Evolutionary conservation across 352 stramenopile genomes (phyloP).

Genomic region (Phytophthora cajani): DNA sequence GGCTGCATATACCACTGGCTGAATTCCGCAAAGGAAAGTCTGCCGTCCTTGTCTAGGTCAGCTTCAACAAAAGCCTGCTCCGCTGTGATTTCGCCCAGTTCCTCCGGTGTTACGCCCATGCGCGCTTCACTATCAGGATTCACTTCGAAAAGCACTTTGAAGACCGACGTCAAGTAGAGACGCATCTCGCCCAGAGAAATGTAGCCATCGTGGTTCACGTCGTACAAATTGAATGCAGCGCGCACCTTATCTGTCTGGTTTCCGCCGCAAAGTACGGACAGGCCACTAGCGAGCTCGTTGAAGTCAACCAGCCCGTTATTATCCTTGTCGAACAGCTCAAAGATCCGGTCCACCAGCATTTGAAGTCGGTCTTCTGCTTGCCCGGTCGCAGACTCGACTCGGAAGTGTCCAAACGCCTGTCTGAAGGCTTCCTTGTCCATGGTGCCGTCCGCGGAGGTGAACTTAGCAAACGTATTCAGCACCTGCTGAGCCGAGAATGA

Average conservation of each 20-base stretch:
- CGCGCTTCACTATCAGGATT: constrained; percentile 64
- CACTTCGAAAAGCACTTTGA: constrained; percentile 89
- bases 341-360: constrained; percentile 78
- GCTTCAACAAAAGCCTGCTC: constrained; percentile 86
- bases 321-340: constrained; percentile 85
- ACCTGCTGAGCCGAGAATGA: constrained; percentile 78
- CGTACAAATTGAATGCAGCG: constrained; percentile 88
- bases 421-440: constrained; percentile 75
- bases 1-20: constrained; percentile 78
- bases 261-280: constrained; percentile 83
- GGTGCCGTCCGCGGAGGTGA: constrained; percentile 66
- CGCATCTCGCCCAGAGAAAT: constrained; percentile 89
- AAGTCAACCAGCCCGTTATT: constrained; percentile 83
- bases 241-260: constrained; percentile 76
- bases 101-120: constrained; percentile 74
- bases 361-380: constrained; percentile 49
- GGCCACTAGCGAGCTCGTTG: constrained; percentile 76
- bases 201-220: constrained; percentile 87
- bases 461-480: constrained; percentile 79
- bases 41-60: constrained; percentile 77
- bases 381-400: constrained; percentile 24
- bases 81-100: constrained; percentile 76
- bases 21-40: constrained; percentile 87
- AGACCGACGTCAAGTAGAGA: constrained; percentile 84
- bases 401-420: constrained; percentile 67